phyloP scores from a whole-genome alignment of 2,329 filamentous ascomycete species.

The Cyclaneusma minus region DNA sequence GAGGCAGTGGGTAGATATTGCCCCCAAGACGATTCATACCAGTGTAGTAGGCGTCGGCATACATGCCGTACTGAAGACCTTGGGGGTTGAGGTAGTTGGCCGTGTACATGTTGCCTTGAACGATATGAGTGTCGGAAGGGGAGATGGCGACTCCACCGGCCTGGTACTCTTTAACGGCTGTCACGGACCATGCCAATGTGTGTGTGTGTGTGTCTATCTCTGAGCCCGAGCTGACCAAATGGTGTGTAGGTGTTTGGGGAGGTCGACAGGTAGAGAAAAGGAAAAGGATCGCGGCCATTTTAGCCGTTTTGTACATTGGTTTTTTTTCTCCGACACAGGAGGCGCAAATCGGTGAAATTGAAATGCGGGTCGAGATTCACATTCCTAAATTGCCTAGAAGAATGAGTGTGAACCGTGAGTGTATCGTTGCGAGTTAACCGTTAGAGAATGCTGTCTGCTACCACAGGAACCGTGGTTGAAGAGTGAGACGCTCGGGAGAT shows the following conservation, averaged over 20 bases:
- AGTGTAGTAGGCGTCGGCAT: no score
- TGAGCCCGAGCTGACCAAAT: background rate
- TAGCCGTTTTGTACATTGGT: constrained; percentile 12
- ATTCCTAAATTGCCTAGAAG: background rate
- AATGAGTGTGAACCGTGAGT: background rate
- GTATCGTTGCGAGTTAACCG: constrained; percentile 9
- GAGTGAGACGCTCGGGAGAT: no score
- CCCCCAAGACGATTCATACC: no score
- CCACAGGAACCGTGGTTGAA: no score
- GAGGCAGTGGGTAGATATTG: no score
- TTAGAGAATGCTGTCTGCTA: constrained; percentile 1
- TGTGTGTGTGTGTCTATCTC: constrained; percentile 1
- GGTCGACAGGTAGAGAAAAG: constrained; percentile 31
- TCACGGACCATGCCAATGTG: constrained; percentile 10
- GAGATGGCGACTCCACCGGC: no score
- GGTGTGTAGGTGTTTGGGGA: constrained; percentile 26
- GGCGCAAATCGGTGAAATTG: background rate
- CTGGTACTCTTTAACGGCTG: no score
- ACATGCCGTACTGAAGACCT: no score
- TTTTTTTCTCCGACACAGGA: constrained; percentile 4
- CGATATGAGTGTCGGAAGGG: no score
- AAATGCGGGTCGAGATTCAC: background rate
- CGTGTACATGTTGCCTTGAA: no score
- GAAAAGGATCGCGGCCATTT: constrained; percentile 5
- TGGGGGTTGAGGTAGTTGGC: no score